A percentile compares a stretch with the other conserved stretches of the same genome.
Evolutionary conservation across 106 monocot species (phyloP).

Genomic region (Ottelia alismoides): DNA sequence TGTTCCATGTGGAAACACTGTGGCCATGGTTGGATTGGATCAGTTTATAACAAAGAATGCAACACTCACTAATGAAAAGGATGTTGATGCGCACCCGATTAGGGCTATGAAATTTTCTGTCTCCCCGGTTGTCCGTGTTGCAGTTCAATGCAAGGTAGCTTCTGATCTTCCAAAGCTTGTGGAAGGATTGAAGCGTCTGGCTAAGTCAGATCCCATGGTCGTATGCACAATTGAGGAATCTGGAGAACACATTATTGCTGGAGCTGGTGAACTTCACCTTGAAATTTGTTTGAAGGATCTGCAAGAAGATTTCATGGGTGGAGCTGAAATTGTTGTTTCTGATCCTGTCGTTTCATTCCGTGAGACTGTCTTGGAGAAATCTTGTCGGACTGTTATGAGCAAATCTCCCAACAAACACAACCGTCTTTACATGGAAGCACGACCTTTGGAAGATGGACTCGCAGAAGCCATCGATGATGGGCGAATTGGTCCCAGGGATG

Average conservation of each 20-base stretch:
- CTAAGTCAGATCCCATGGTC: conserved; percentile 47
- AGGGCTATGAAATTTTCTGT: conserved; percentile 44
- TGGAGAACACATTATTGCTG: conserved; percentile 38
- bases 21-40: conserved; percentile 44
- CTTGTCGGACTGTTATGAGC: conserved; percentile 33
- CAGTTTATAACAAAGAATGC: conserved; percentile 46
- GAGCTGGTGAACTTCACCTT: conserved; percentile 40
- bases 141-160: conserved; percentile 38
- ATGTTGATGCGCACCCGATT: conserved; percentile 37
- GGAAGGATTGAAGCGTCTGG: conserved; percentile 33
- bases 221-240: conserved; percentile 33
- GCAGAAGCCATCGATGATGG: conserved; percentile 41
- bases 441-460: conserved; percentile 33
- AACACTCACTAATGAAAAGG: conserved; percentile 41
- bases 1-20: conserved; percentile 48
- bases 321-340: conserved; percentile 37
- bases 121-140: conserved; percentile 42
- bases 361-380: conserved; percentile 42
- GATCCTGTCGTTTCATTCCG: conserved; percentile 38
- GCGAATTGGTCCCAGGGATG: conserved; percentile 32
- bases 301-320: conserved; percentile 44
- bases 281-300: conserved; percentile 43
- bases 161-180: conserved; percentile 47
- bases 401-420: conserved; percentile 49
- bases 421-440: conserved; percentile 40